These are phyloP conservation scores for Ustilago loliicola DNA, from an alignment of 1,284 basidiomycete species.

Conservation along the genomic window DNA sequence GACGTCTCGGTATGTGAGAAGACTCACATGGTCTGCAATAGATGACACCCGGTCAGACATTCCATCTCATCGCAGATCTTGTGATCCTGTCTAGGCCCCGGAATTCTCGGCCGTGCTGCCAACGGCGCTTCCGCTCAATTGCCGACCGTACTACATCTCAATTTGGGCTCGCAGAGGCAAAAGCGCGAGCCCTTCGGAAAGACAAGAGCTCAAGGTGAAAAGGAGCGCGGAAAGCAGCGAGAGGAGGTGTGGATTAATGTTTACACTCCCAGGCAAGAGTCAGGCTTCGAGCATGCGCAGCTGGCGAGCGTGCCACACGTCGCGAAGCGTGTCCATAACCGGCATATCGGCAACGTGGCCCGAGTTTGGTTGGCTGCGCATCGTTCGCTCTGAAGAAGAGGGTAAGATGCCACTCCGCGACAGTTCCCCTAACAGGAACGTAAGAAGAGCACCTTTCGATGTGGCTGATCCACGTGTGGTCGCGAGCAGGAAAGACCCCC, in stretches of 20 bases:
- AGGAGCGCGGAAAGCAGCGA: no score
- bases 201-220: no score
- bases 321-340: not conserved
- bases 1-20: not conserved
- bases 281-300: not conserved
- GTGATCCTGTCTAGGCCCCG: not conserved
- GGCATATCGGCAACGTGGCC: not conserved
- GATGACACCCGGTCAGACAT: not conserved
- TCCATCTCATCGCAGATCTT: not conserved
- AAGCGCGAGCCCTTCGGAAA: no score
- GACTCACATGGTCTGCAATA: not conserved
- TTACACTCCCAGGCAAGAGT: not conserved
- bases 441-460: not conserved
- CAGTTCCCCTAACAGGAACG: no score
- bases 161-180: no score
- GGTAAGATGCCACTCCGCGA: no score
- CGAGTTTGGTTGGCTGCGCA: not conserved
- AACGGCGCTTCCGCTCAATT: not conserved
- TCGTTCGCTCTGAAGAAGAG: no score
- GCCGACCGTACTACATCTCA: not conserved
- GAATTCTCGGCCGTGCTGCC: not conserved
- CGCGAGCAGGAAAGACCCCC: not conserved
- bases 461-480: slow-evolving; percentile 5
- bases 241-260: not conserved
- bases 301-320: not conserved